These are phyloP conservation scores for Salix viminalis DNA, from an alignment of 345 rosid species.

Conservation along the genomic window DNA sequence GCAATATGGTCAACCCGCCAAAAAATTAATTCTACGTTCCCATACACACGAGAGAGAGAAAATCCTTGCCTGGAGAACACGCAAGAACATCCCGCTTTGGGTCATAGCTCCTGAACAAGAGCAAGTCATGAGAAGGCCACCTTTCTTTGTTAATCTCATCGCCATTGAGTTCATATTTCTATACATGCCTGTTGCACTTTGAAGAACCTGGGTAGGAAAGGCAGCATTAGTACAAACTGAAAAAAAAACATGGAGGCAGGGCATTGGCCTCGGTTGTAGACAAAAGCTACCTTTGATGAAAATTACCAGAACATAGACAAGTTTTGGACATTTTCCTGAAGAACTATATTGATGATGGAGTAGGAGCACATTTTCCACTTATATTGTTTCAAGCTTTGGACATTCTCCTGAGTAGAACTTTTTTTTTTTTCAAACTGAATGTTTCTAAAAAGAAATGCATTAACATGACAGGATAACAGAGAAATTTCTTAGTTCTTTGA, in stretches of 20 bases:
- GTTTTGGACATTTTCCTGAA: too few relatives aligned
- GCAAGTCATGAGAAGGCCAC: conserved; percentile 89
- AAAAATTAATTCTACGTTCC: neutral
- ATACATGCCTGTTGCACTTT: conserved; percentile 73
- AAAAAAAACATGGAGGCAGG: neutral
- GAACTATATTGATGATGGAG: neutral
- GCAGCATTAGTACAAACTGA: neutral
- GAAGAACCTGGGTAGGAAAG: conserved; percentile 44
- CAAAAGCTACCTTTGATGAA: neutral
- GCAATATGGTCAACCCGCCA: neutral
- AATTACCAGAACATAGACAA: neutral
- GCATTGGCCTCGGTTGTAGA: neutral
- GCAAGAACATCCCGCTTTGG: conserved; percentile 70
- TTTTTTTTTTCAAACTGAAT: too few relatives aligned
- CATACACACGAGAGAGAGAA: neutral
- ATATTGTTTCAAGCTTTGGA: neutral
- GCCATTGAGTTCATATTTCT: conserved; percentile 74
- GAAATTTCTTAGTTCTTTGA: neutral
- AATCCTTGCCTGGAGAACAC: conserved; percentile 55
- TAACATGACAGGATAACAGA: neutral
- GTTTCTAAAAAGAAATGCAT: too few relatives aligned
- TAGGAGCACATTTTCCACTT: neutral
- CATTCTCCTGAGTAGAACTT: neutral
- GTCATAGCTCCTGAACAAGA: conserved; percentile 97
- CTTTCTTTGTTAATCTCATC: conserved; percentile 65